Base-by-base conservation (phyloP, 495 filamentous ascomycete genomes). In the Penicillium salamii region DNA sequence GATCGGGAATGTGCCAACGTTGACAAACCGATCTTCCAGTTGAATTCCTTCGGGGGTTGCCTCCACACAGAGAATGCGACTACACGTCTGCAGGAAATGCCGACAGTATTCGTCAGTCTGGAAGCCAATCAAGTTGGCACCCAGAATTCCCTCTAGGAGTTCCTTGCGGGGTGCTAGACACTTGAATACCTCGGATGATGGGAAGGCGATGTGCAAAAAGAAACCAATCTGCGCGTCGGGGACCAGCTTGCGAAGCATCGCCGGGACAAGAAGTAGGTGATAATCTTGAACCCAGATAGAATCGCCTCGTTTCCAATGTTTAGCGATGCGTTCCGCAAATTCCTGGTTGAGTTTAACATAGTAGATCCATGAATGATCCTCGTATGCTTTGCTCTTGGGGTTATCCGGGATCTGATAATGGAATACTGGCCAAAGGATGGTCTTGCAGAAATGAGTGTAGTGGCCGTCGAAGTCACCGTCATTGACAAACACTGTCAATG, bases 331-430 rank as follows among this genome's bases (percentile, higher is more conserved):
- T 57, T 96, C 86, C 5, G 91, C 91, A 66, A 96, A 95, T 3
- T 84, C 89, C 65, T 91, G 85, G 70, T 96, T 96, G 57, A 96
- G 73, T 33, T 86, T 88, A 48, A 89, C 86, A 61, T 96, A 97
- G 68, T 89, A 95, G 57, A 89, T 80, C 90, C 90, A 97, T 2
- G 90, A 96, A 58, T 97, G 91, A 61, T 97, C 91, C 63, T 91
- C 85, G 61, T 95, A 97, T 0, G 91, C 91, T 72, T 96, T 96
- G 81, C 89, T 96, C 76, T 95, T 96, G 9, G 91, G 91, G 63
- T 93, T 91, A 65, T 96, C 91, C 2, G 91, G 91, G 52, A 96
- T 93, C 66, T 95, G 90, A 65, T 97, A 96, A 67, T 97, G 90
- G 66, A 96, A 95, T 29, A 96, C 90, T 6, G 88, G 88, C 87